These are phyloP conservation scores for Penicillium sp. DNA, from an alignment of 2,329 filamentous ascomycete species.

Conservation along the genomic window DNA sequence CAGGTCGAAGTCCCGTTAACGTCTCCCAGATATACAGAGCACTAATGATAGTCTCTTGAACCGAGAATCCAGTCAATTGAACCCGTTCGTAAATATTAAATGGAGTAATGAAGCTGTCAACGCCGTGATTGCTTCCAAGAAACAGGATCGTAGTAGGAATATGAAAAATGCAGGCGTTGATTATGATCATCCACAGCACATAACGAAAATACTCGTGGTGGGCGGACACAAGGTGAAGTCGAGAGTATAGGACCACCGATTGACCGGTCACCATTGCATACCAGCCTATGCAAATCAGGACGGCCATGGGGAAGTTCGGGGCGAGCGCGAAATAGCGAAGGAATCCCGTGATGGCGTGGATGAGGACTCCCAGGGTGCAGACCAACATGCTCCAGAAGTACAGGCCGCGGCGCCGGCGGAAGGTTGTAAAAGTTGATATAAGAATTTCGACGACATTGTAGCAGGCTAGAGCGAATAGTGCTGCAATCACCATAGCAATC, in stretches of 20 bases:
- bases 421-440: conserved; percentile 20
- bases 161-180: conserved; percentile 36
- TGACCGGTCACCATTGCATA: conserved; percentile 43
- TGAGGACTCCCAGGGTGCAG: conserved; percentile 15
- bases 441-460: conserved; percentile 21
- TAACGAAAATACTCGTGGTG: conserved; percentile 17
- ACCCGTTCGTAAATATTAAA: conserved; percentile 48
- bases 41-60: conserved; percentile 52
- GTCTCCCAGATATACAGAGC: conserved; percentile 51
- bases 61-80: conserved; percentile 51
- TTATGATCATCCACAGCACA: conserved; percentile 41
- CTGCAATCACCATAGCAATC: conserved; percentile 18
- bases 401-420: conserved; percentile 18
- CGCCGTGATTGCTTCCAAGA: conserved; percentile 25
- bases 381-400: conserved; percentile 26
- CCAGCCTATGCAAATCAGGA: conserved; percentile 40
- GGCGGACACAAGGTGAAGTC: conserved; percentile 40
- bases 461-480: conserved; percentile 11
- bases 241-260: conserved; percentile 43
- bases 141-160: conserved; percentile 38
- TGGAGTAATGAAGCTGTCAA: conserved; percentile 22
- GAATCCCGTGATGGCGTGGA: conserved; percentile 18
- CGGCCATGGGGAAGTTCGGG: conserved; percentile 26
- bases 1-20: conserved; percentile 22
- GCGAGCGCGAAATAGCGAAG: conserved; percentile 21